Conservation (phyloP, 352 stramenopile genomes). For the Phytophthora quininea region DNA sequence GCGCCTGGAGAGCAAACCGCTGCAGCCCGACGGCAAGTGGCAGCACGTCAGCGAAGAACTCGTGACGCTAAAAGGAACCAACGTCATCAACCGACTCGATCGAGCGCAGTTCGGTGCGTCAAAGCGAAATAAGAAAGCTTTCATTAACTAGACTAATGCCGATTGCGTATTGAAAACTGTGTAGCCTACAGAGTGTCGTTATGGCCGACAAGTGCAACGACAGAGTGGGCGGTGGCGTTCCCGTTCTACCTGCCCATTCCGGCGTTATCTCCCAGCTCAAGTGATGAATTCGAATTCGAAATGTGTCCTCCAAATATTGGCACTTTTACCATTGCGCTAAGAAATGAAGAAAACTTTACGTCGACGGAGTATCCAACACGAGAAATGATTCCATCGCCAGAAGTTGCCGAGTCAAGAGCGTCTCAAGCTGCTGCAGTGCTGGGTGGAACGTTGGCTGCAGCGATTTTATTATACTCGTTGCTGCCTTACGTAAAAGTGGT, state of each 20-base stretch:
- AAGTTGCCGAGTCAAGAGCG: slow-evolving; percentile 10
- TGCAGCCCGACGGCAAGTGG: slow-evolving; percentile 12
- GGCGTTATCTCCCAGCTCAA: slow-evolving; percentile 12
- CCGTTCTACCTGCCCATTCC: slow-evolving; percentile 25
- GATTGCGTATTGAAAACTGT: no score
- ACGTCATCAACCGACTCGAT: slow-evolving; percentile 29
- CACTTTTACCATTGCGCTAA: slow-evolving; percentile 21
- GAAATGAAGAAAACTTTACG: slow-evolving; percentile 7
- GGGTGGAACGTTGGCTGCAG: slow-evolving; percentile 32
- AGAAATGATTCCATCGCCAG: background rate
- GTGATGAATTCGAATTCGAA: slow-evolving; percentile 4
- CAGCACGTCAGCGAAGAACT: slow-evolving; percentile 18
- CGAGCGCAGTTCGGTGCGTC: slow-evolving; percentile 23
- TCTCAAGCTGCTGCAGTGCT: slow-evolving; percentile 30
- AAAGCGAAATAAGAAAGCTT: no score
- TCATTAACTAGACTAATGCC: no score
- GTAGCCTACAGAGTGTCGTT: slow-evolving; percentile 31
- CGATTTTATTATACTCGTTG: slow-evolving; percentile 34
- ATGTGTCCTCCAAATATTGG: slow-evolving; percentile 31
- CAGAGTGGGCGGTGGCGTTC: slow-evolving; percentile 18
- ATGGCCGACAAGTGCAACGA: slow-evolving; percentile 10
- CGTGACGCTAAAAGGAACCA: slow-evolving; percentile 17
- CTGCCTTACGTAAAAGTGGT: slow-evolving; percentile 29
- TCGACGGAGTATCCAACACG: background rate
- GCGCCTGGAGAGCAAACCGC: slow-evolving; percentile 18